phyloP scores from a whole-genome alignment of 768 basidiomycete genomes.

The Coprinellus micaceus region DNA sequence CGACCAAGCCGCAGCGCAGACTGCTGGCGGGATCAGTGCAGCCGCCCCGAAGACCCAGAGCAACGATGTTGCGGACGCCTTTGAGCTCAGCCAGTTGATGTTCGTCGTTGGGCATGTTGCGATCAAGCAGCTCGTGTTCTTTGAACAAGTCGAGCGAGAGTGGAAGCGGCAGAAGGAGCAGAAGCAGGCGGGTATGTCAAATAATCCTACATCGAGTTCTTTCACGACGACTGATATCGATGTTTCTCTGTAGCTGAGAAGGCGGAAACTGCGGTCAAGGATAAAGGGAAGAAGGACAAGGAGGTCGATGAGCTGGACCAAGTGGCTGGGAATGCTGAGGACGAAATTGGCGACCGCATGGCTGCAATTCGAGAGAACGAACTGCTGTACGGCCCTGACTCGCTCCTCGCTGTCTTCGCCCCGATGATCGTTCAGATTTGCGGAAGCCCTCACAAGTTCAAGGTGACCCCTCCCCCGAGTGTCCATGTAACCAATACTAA shows the following conservation, averaged over 20 bases:
- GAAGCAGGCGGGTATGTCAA: constrained; percentile 62
- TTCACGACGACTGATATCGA: background rate
- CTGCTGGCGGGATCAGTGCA: background rate
- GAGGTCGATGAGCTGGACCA: constrained; percentile 90
- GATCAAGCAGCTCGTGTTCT: constrained; percentile 94
- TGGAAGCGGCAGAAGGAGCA: constrained; percentile 96
- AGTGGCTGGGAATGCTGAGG: constrained; percentile 95
- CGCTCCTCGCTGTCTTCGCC: constrained; percentile 80
- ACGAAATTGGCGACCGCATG: constrained; percentile 94
- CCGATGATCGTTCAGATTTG: constrained; percentile 90
- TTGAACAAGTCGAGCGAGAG: constrained; percentile 93
- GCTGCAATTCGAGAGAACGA: constrained; percentile 81
- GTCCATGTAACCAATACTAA: constrained; percentile 6
- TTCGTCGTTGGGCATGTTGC: constrained; percentile 96
- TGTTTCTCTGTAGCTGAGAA: constrained; percentile 51
- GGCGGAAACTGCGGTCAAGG: constrained; percentile 34
- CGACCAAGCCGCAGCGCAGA: constrained; percentile 1
- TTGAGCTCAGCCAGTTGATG: constrained; percentile 87
- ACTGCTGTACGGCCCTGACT: constrained; percentile 77
- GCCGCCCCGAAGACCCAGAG: constrained; percentile 21
- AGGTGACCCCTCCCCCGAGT: constrained; percentile 45
- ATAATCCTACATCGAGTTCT: no score
- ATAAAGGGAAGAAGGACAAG: constrained; percentile 48
- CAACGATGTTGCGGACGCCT: constrained; percentile 73
- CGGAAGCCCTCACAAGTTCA: constrained; percentile 86